These are phyloP conservation scores for Trametes gibbosa DNA, from an alignment of 768 basidiomycete genomes.

Conservation along the genomic window DNA sequence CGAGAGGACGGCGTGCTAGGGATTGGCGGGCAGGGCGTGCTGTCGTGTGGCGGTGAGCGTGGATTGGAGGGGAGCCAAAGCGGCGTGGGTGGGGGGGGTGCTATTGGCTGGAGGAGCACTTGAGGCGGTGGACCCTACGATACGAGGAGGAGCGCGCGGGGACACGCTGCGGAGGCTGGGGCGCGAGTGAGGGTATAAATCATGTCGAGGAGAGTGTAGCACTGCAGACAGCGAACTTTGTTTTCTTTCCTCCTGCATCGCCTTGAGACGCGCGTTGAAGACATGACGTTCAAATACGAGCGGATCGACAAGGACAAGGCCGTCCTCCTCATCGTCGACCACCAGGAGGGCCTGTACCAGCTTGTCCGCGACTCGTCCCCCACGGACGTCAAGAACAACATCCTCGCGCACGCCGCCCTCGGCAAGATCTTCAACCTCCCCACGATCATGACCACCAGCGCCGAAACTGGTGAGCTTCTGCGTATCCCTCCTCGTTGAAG, in stretches of 20 bases:
- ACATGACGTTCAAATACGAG: constrained; percentile 30
- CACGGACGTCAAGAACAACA: constrained; percentile 40
- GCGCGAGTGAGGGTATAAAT: not conserved
- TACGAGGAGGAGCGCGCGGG: too few species aligned
- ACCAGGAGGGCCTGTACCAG: constrained; percentile 47
- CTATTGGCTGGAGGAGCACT: not conserved
- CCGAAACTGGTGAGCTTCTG: not conserved
- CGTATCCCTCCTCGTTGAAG: not conserved
- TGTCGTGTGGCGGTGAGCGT: not conserved
- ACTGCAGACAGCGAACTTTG: too few species aligned
- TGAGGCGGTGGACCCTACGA: not conserved
- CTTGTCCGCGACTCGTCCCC: constrained; percentile 41
- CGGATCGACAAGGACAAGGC: constrained; percentile 45
- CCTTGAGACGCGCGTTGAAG: not conserved
- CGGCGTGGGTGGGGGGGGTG: not conserved
- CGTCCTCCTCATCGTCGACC: constrained; percentile 46
- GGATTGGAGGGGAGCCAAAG: not conserved
- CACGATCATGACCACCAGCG: constrained; percentile 40
- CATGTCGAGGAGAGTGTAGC: too few species aligned
- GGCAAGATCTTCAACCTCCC: constrained; percentile 46
- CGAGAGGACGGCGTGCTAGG: not conserved
- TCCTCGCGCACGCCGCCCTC: constrained; percentile 46
- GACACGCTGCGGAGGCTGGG: too few species aligned
- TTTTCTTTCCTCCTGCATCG: too few species aligned
- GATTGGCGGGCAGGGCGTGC: not conserved